Evolutionary conservation across 2,329 filamentous ascomycete genomes (phyloP), one percentile per base, ranked within the genome.

Genomic region (Phaeosphaeriaceae sp.): DNA sequence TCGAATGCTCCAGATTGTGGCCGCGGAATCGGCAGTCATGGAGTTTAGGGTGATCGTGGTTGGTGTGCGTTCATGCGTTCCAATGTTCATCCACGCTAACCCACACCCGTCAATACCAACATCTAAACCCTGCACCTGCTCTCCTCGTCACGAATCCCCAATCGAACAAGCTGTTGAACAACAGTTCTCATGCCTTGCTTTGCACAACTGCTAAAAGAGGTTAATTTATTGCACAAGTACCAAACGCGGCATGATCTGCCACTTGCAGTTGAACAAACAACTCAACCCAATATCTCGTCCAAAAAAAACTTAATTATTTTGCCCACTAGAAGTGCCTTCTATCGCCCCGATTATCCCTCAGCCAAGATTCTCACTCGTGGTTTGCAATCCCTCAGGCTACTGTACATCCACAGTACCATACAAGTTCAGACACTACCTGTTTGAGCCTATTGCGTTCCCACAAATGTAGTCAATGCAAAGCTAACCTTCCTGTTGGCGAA

Each of bases 141-240:
- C 11, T 23, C 16, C 15, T 16, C 32, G 42, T 38, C 42, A 36
- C 12, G 12, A 20, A 13, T 15, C 12, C 23, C 20, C 32, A 48
- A 43, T 42, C 50, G 52, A 60, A 58, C 53, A 26, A 42, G 43
- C 34, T 45, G 53, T 63, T 56, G 50, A 38, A 42, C 38, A 32
- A 44, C 16, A 23, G 34, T 42, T 15, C 50, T 51, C 43, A 56
- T 54, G 49, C 53, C 23, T 12, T 16, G 11, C 23, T 37, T 48
- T 15, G 39, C 32, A 37, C 13, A 47, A 20, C 17, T 37, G n/a
- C 32, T n/a, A 12, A n/a, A 37, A 37, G 39, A 15, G 23, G 12
- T 21, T 28, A 13, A 12, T n/a, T 29, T 29, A 12, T 20, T 26
- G 39, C 32, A 37, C 13, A 47, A 20, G 15, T 32, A 18, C 32